Conservation (phyloP, 371 early-diverging fungal species). For the Mortierella sp. region DNA sequence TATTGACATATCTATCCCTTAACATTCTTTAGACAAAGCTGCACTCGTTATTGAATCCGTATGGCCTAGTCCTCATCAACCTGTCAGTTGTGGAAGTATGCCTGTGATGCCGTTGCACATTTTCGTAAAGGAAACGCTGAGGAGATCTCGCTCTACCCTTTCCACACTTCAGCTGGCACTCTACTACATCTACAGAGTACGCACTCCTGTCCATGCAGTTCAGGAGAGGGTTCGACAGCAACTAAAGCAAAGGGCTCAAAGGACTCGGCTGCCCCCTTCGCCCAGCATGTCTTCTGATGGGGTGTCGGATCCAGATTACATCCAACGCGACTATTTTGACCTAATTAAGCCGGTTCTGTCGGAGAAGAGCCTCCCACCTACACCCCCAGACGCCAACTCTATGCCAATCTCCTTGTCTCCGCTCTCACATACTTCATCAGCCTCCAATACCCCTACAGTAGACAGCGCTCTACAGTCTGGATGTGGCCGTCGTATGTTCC, state of each 20-base stretch:
- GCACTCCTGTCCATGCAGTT: slow-evolving; percentile 39
- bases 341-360: slow-evolving; percentile 22
- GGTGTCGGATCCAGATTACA: slow-evolving; percentile 22
- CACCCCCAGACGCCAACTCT: slow-evolving; percentile 45
- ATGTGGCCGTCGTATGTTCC: slow-evolving; percentile 86
- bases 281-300: slow-evolving; percentile 36
- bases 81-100: slow-evolving; percentile 38
- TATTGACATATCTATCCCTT: not conserved
- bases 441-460: slow-evolving; percentile 31
- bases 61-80: slow-evolving; percentile 58
- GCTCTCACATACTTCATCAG: slow-evolving; percentile 24
- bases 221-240: slow-evolving; percentile 48
- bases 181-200: slow-evolving; percentile 72
- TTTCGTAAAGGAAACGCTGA: slow-evolving; percentile 83
- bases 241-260: slow-evolving; percentile 47
- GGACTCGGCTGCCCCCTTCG: slow-evolving; percentile 31
- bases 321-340: slow-evolving; percentile 45
- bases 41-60: slow-evolving; percentile 71
- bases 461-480: slow-evolving; percentile 59
- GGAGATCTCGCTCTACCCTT: slow-evolving; percentile 80
- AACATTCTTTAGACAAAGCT: slow-evolving; percentile 58
- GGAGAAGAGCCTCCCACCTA: slow-evolving; percentile 23
- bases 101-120: slow-evolving; percentile 72
- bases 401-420: slow-evolving; percentile 39
- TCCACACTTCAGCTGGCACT: slow-evolving; percentile 82